phyloP scores from a whole-genome alignment of 2,329 filamentous ascomycete species.

The Clarireedia monteithiana region DNA sequence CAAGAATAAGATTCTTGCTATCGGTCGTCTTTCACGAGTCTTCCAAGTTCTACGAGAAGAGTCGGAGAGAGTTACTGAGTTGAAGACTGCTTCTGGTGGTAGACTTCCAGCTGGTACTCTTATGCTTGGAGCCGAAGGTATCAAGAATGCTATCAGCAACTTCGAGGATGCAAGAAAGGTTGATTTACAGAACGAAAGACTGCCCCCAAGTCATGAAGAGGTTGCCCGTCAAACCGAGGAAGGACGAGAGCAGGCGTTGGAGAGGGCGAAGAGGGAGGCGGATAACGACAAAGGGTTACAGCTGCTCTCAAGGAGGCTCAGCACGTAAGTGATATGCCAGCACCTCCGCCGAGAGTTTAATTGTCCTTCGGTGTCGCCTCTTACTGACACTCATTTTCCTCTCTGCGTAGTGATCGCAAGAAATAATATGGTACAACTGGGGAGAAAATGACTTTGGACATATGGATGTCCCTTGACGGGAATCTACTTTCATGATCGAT shows the following conservation, averaged over 20 bases:
- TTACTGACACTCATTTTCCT: constrained; percentile 1
- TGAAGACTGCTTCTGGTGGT: constrained; percentile 93
- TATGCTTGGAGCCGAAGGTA: constrained; percentile 96
- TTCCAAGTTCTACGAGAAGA: constrained; percentile 98
- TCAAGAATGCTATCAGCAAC: constrained; percentile 94
- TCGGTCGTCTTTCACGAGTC: constrained; percentile 90
- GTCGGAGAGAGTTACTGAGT: constrained; percentile 90
- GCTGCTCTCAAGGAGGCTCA: constrained; percentile 81
- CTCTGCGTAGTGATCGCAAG: constrained; percentile 20
- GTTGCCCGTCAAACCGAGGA: constrained; percentile 76
- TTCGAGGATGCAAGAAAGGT: constrained; percentile 98
- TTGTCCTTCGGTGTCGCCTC: not conserved
- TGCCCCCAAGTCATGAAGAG: constrained; percentile 89
- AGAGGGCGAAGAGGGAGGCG: constrained; percentile 79
- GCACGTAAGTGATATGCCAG: constrained; percentile 65
- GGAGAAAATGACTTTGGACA: not conserved
- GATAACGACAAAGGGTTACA: constrained; percentile 87
- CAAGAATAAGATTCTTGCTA: constrained; percentile 99
- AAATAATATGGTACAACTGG: constrained; percentile 10
- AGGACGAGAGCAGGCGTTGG: constrained; percentile 72
- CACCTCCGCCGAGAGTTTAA: not conserved
- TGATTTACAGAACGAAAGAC: constrained; percentile 89
- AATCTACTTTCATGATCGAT: constrained; percentile 7
- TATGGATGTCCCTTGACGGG: constrained; percentile 1
- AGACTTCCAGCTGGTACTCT: constrained; percentile 89